Evolutionary conservation across 2,329 filamentous ascomycete genomes (phyloP).

Genomic region (Claviceps humidiphila): DNA sequence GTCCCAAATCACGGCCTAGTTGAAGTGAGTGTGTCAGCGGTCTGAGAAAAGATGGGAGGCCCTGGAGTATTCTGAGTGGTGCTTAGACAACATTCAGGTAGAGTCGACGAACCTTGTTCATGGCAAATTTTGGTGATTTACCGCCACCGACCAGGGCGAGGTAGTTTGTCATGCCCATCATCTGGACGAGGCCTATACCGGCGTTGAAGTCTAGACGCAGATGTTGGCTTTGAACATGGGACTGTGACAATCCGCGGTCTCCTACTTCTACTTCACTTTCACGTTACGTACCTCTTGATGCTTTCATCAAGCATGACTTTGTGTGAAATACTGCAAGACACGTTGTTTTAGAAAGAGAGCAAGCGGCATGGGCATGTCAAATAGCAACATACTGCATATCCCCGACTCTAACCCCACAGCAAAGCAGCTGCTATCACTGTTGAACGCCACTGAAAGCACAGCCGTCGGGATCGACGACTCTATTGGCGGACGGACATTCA

Average conservation of each 20-base stretch:
- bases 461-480: conserved; percentile 61
- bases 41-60: background rate
- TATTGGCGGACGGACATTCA: conserved; percentile 84
- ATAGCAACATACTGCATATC: conserved; percentile 54
- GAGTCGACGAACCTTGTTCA: conserved; percentile 53
- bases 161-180: conserved; percentile 79
- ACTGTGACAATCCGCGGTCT: background rate
- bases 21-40: background rate
- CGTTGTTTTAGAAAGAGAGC: background rate
- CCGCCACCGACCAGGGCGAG: conserved; percentile 84
- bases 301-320: conserved; percentile 57
- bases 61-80: background rate
- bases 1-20: conserved; percentile 77
- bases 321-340: conserved; percentile 51
- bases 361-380: background rate
- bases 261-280: background rate
- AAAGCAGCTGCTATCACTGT: conserved; percentile 73
- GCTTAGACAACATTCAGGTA: background rate
- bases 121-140: conserved; percentile 69
- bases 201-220: conserved; percentile 54
- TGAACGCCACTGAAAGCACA: conserved; percentile 76
- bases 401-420: conserved; percentile 76
- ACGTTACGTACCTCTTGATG: conserved; percentile 27
- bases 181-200: conserved; percentile 69
- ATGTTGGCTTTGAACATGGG: background rate